Base-by-base conservation (phyloP, 2,329 filamentous ascomycete species). In the Fusarium illudens region DNA sequence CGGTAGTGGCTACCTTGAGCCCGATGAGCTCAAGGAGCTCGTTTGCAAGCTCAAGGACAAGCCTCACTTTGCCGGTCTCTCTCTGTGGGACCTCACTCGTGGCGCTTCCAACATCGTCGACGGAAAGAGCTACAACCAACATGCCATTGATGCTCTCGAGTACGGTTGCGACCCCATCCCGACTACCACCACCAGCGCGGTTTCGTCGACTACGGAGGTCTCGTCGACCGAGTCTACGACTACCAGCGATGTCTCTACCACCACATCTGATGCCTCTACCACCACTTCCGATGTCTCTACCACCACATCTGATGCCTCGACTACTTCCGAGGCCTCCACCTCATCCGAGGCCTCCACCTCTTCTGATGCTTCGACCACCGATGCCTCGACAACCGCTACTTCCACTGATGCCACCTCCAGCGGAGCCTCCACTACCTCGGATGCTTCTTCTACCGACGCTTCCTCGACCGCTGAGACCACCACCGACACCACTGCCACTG, bases 51-150 rank as follows among this genome's bases (percentile, higher is more conserved):
- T 79, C 66, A 77, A 79, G 62, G 72, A 71, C 36, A 75, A 75
- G 17, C n/a, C 67, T 7, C 75, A 79, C 63, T 84, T 83, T 57
- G 82, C 80, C 15, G 83, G 83, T 68, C 72, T 84, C 49, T 83
- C 82, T 46, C 70, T 84, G 19, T 84, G 81, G 81, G 83, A 85
- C 52, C 76, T 80, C 22, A 77, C 75, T 29, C 75, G 74, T 7
- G 80, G 77, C 20, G 71, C 68, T 10, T 49, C 52, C 1, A 81
- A 82, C 65, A 13, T 48, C 6, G 27, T 68, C 5, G 63, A 75
- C 39, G 78, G 75, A 44, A 78, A 81, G 71, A 70, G 64, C 22
- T 84, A 79, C 63, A 76, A 80, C 62, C 64, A 81, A 49, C 72
- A 77, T 39, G 75, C 78, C 27, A 66, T 78, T 25, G 78, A 81